Evolutionary conservation across 192 early-diverging fungal genomes (phyloP).

Genomic region (Linnemannia zychae): DNA sequence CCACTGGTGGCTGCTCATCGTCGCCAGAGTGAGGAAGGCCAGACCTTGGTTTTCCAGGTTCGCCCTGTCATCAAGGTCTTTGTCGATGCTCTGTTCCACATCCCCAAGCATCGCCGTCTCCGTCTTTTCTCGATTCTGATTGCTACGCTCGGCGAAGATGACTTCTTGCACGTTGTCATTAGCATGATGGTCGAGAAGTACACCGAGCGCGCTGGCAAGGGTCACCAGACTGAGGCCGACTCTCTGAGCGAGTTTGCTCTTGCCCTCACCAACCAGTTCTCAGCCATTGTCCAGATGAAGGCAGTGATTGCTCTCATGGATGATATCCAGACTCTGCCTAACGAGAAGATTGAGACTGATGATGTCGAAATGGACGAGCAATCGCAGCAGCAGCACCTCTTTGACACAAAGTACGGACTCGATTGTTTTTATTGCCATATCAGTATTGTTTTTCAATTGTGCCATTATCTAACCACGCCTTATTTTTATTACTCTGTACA

Average conservation of each 20-base stretch:
- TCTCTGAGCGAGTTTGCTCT: constrained; percentile 82
- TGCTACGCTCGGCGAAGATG: constrained; percentile 79
- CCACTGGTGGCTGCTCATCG: constrained; percentile 72
- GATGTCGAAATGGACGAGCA: constrained; percentile 52
- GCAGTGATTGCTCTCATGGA: constrained; percentile 72
- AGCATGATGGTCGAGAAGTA: constrained; percentile 82
- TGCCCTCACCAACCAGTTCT: constrained; percentile 78
- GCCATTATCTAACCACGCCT: not conserved
- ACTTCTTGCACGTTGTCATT: constrained; percentile 81
- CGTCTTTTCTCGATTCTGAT: constrained; percentile 89
- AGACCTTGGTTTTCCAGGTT: constrained; percentile 64
- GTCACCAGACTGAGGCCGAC: constrained; percentile 69
- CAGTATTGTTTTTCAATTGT: constrained; percentile 15
- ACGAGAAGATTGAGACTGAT: constrained; percentile 58
- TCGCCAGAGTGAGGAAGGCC: constrained; percentile 49
- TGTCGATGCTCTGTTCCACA: constrained; percentile 91
- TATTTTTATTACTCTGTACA: not conserved
- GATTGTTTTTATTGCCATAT: constrained; percentile 13
- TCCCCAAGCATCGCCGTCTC: constrained; percentile 93
- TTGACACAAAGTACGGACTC: constrained; percentile 44
- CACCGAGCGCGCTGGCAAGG: constrained; percentile 66
- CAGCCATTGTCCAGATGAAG: constrained; percentile 73
- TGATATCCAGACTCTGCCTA: constrained; percentile 66
- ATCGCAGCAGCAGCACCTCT: too few relatives aligned
- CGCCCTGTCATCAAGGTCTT: constrained; percentile 90